A percentile compares a stretch with the other conserved stretches of the same genome.
Conservation (phyloP, 768 basidiomycete genomes). For the Tulasnella sp. region DNA sequence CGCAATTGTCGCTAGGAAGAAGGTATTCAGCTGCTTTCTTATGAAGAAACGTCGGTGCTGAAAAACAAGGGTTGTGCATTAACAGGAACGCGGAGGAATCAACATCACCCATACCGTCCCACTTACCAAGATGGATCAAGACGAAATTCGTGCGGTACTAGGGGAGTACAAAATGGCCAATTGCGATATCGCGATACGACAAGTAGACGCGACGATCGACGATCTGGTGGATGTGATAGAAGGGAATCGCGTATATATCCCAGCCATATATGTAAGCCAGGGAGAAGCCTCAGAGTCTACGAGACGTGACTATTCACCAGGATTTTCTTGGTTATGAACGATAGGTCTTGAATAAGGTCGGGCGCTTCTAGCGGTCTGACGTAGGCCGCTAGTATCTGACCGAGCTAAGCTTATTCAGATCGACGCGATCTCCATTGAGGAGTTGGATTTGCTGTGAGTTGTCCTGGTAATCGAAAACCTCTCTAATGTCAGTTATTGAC, state of each 20-base stretch:
- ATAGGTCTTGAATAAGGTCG: constrained; percentile 76
- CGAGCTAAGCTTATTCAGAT: too few species aligned
- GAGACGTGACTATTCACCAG: background rate
- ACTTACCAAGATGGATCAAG: constrained; percentile 87
- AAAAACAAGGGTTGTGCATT: too few species aligned
- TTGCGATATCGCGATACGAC: constrained; percentile 83
- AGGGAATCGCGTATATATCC: constrained; percentile 92
- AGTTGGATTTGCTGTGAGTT: constrained; percentile 77
- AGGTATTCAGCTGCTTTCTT: constrained; percentile 34
- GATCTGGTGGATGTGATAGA: constrained; percentile 97
- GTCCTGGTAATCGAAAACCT: background rate
- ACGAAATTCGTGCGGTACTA: constrained; percentile 90
- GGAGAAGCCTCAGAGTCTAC: background rate
- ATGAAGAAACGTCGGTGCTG: background rate
- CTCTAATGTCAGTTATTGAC: too few species aligned
- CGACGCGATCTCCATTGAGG: constrained; percentile 97
- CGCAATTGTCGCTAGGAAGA: constrained; percentile 68
- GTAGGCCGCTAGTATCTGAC: background rate
- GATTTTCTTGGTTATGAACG: constrained; percentile 8
- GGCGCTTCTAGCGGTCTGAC: background rate
- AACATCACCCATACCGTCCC: constrained; percentile 96
- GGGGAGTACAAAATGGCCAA: constrained; percentile 89
- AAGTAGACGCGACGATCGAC: constrained; percentile 85
- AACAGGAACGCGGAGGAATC: constrained; percentile 41
- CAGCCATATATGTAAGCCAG: constrained; percentile 70